Base-by-base conservation (phyloP, 176 grass and related monocot genomes). In the Bothriochloa decipiens region DNA sequence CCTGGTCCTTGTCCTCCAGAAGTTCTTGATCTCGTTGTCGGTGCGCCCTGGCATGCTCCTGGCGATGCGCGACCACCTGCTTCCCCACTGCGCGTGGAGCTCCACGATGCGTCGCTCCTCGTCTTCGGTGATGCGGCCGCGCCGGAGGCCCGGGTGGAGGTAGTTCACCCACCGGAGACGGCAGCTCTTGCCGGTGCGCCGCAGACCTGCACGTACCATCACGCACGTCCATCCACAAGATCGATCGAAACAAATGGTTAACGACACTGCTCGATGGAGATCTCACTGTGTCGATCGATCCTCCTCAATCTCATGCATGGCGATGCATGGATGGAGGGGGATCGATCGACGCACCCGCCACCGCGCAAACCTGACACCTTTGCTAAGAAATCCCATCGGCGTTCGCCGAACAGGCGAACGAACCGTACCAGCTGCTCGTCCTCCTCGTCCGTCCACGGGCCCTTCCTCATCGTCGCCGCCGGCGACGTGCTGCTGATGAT, bases 351-450 rank as follows among this genome's bases (percentile, higher is more conserved):
- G 45, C 93, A 92, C 96, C 96, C 96, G 80, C 96, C 96, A 98
- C 96, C 96, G 93, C 87, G 84, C 96, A 95, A 98, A 98, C 96
- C 96, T 98, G 96, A 98, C 65, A 95, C 96, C 93, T 98, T 93
- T 83, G 96, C 96, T 92, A 99, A 96, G 81, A 94, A 94, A 96
- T 99, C 96, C 96, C 96, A 99, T 90, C 93, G 96, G 47, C 96
- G 96, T 92, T 99, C 96, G 57, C 93, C 93, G 89, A 99, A 91
- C 93, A 99, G 85, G 85, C 93, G 88, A 61, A 99, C 96, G 92
- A 99, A 95, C 93, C 96, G 93, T 94, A 96, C 93, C 93, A 99
- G 96, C 91, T 91, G 93, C 49, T 85, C 83, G 91, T 99, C 96
- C 87, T 99, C 96, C 61, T 96, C 84, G 77, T 96, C 96, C 35